Conservation (phyloP, 768 basidiomycete species). For the Psilocybe sp. region DNA sequence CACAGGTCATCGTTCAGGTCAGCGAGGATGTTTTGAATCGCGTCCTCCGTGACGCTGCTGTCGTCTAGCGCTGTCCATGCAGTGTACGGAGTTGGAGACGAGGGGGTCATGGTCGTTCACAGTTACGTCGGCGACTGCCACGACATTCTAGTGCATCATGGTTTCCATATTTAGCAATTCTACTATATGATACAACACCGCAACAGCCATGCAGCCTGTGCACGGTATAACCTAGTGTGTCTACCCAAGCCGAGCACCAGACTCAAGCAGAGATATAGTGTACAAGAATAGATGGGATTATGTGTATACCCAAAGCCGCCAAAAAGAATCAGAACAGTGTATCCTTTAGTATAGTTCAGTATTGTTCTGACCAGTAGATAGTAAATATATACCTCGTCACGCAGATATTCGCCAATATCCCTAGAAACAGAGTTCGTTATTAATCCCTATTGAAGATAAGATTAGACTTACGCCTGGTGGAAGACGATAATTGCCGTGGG, state of each 20-base stretch:
- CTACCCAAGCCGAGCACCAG: constrained; percentile 41
- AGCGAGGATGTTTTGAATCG: constrained; percentile 45
- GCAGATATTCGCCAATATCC: constrained; percentile 96
- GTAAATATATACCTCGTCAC: constrained; percentile 75
- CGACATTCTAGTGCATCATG: constrained; percentile 10
- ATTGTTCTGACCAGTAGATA: constrained; percentile 3
- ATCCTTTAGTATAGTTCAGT: constrained; percentile 46
- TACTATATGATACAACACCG: constrained; percentile 15
- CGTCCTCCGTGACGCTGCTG: constrained; percentile 51
- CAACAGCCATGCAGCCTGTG: constrained; percentile 6
- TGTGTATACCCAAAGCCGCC: constrained; percentile 1
- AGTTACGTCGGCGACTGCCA: constrained; percentile 4
- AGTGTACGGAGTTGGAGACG: constrained; percentile 33
- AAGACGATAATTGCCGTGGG: constrained; percentile 97
- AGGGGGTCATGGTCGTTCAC: constrained; percentile 4
- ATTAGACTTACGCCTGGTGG: constrained; percentile 81
- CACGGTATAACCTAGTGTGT: constrained; percentile 5
- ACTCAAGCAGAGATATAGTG: constrained; percentile 17
- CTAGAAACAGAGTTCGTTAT: constrained; percentile 35
- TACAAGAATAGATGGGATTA: constrained; percentile 4
- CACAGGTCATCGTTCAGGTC: constrained; percentile 66
- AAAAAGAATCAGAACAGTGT: constrained; percentile 62
- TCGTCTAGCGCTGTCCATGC: constrained; percentile 60
- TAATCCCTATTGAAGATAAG: constrained; percentile 2
- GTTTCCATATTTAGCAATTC: constrained; percentile 13